phyloP scores from a whole-genome alignment of 345 rosid genomes.

The Limnanthes douglasii region DNA sequence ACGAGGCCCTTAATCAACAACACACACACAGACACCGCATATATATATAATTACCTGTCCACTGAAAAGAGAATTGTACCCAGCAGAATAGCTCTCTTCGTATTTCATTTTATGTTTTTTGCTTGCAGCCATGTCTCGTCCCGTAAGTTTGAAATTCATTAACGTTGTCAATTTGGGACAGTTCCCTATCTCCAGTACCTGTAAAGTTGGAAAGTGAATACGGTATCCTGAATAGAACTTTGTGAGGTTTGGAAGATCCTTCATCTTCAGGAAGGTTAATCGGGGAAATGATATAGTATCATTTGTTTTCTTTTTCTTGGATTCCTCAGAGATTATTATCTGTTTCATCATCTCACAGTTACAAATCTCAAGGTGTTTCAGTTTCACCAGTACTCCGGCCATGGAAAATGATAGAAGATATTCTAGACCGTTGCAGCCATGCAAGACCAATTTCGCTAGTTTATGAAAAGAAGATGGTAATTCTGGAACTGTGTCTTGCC shows the following conservation, averaged over 20 bases:
- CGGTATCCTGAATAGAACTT: neutral
- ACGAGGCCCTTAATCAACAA: too few relatives aligned
- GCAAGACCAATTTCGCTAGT: neutral
- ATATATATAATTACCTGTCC: neutral
- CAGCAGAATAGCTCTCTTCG: neutral
- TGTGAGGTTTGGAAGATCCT: neutral
- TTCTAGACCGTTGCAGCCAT: neutral
- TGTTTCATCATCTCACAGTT: neutral
- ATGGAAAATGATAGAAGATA: neutral
- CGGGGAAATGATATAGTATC: slow-evolving; percentile 2
- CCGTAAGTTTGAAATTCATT: too few relatives aligned
- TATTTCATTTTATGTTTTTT: neutral
- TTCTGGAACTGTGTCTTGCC: too few relatives aligned
- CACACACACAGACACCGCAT: too few relatives aligned
- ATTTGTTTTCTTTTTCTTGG: too few relatives aligned
- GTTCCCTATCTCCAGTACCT: neutral
- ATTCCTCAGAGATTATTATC: neutral
- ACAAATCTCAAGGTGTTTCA: neutral
- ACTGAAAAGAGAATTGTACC: neutral
- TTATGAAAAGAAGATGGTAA: neutral
- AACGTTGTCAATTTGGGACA: neutral
- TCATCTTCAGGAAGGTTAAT: neutral
- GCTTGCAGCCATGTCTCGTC: too few relatives aligned
- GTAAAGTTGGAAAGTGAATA: neutral
- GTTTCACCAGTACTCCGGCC: neutral